Evolutionary conservation across 164 flowering plant species (phyloP).

Genomic region (Litsea cubeba): DNA sequence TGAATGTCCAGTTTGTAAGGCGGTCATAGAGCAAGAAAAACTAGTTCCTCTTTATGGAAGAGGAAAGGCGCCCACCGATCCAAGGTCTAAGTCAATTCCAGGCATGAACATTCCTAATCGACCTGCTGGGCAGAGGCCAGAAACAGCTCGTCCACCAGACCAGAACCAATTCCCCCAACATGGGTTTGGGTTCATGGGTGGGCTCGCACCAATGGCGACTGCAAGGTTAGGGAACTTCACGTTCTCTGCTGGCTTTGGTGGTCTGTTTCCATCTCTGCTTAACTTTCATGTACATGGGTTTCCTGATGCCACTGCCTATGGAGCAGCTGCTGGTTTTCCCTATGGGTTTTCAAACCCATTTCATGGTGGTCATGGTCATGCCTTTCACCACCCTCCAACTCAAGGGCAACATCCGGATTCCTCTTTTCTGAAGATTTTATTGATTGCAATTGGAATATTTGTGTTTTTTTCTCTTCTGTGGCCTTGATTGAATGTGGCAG

Average conservation of each 20-base stretch:
- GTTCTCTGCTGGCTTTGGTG: conserved; percentile 55
- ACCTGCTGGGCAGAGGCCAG: conserved; percentile 70
- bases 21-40: conserved; percentile 60
- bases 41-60: conserved; percentile 77
- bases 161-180: conserved; percentile 30
- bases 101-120: conserved; percentile 58
- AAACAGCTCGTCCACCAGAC: conserved; percentile 54
- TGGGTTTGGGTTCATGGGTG: conserved; percentile 57
- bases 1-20: conserved; percentile 83
- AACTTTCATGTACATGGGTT: conserved; percentile 65
- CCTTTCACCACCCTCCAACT: conserved; percentile 27
- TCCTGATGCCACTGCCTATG: conserved; percentile 51
- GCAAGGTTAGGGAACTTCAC: conserved; percentile 53
- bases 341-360: conserved; percentile 42
- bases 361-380: conserved; percentile 54
- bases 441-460: conserved; percentile 38
- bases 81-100: conserved; percentile 57
- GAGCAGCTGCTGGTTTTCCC: conserved; percentile 49
- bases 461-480: conserved; percentile 45
- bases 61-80: conserved; percentile 55
- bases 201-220: conserved; percentile 45
- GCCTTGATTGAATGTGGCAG: conserved; percentile 26
- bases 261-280: conserved; percentile 50
- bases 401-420: conserved; percentile 48
- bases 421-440: conserved; percentile 37